A percentile compares a stretch with the other conserved stretches of the same genome.
phyloP scores from a whole-genome alignment of 202 grass and related monocot genomes.

The Setaria viridis region DNA sequence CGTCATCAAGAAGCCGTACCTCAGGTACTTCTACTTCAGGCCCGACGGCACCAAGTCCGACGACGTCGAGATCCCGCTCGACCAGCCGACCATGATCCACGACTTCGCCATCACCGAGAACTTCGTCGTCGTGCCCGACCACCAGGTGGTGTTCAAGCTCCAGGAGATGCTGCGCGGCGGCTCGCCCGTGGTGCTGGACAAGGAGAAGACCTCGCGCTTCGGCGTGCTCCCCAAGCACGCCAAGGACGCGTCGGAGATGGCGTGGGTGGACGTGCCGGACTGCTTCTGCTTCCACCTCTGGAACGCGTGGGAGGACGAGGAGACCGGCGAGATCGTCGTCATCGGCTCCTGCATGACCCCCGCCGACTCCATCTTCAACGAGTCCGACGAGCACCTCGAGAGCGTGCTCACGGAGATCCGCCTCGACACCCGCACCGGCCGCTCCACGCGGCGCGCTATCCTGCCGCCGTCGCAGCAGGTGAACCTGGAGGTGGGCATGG shows the following conservation, averaged over 20 bases:
- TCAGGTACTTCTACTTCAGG: conserved; percentile 76
- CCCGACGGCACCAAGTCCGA: conserved; percentile 67
- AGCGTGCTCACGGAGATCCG: conserved; percentile 83
- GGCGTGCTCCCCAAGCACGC: conserved; percentile 79
- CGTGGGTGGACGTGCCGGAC: conserved; percentile 83
- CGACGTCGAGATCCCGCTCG: conserved; percentile 80
- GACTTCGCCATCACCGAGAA: conserved; percentile 93
- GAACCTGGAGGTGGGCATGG: conserved; percentile 91
- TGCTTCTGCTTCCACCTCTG: conserved; percentile 93
- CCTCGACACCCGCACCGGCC: conserved; percentile 65
- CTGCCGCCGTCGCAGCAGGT: conserved; percentile 59
- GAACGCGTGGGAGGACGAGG: conserved; percentile 87
- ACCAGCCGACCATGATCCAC: conserved; percentile 90
- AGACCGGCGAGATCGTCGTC: conserved; percentile 64
- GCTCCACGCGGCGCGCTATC: conserved; percentile 57
- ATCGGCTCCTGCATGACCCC: conserved; percentile 91
- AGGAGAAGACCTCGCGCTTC: conserved; percentile 69
- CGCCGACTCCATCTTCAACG: conserved; percentile 84
- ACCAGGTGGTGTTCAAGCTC: conserved; percentile 88
- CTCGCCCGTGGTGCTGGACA: conserved; percentile 75
- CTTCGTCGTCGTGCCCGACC: conserved; percentile 68
- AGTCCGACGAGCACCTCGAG: conserved; percentile 64
- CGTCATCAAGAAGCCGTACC: conserved; percentile 80
- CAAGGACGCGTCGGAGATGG: conserved; percentile 57
- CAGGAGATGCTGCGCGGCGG: conserved; percentile 77